Base-by-base conservation (phyloP, 495 filamentous ascomycete species). In the Xylaria venustula region DNA sequence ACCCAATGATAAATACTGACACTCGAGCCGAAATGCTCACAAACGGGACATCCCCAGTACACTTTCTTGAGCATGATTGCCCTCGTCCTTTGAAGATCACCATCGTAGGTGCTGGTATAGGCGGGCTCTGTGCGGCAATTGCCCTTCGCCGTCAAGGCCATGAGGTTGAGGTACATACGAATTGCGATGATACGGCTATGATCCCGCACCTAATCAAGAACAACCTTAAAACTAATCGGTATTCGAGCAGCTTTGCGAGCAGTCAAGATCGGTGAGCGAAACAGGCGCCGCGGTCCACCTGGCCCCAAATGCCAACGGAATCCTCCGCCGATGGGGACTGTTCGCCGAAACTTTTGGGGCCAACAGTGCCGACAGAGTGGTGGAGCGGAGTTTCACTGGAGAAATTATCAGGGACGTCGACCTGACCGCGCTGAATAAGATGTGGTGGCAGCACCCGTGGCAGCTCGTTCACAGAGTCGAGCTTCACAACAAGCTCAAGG, bases 21-120 rank as follows among this genome's bases (percentile, higher is more conserved):
- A 34, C 4, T 34, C 11, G 4, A 5, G 4, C 30, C 30, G 14
- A 5, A 44, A 49, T 49, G 46, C 9, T 20, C 20, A 6, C 6
- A 3, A 49, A 7, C 2, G 46, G 46, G 7, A 26, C 25, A 5
- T 15, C 19, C 3, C 17, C 46, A 0, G 8, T 44, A 7, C 49
- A 52, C 17, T 28, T 23, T 17, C 17, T 37, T 11, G 40, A 14
- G 20, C 41, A 65, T 26, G 63, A 57, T 6, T 40, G 60, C 45
- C 48, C 60, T 22, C 22, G 19, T 7, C 61, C 63, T 26, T 54
- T 78, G 42, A 66, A 62, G 14, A 67, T 85, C 50, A 58, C 77
- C 60, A 82, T 86, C 22, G 77, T 82, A n/a, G 84, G 83, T 14
- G 83, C 79, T 15, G 83, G 85, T 0, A 85, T 86, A 20, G 81